Conservation (phyloP, 176 grass and related monocot species). For the Calamus simplicifolius region DNA sequence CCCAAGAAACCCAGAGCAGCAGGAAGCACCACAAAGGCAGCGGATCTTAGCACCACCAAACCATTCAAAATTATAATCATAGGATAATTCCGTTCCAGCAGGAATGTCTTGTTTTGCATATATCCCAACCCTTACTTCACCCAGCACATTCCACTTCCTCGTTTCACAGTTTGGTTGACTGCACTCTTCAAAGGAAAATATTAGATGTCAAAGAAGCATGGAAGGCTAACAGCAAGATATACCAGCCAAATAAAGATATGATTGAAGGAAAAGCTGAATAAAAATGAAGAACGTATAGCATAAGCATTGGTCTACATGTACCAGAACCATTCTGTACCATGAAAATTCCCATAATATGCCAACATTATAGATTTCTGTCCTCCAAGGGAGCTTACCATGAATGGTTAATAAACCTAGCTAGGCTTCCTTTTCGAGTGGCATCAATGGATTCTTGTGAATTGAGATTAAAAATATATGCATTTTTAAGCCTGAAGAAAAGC, state of each 20-base stretch:
- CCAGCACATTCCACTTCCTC: slow-evolving; percentile 88
- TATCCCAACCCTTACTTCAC: slow-evolving; percentile 95
- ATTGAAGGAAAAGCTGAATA: too few species aligned
- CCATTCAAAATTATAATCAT: slow-evolving; percentile 99
- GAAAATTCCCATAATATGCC: too few species aligned
- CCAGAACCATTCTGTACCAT: too few species aligned
- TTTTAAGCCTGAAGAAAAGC: slow-evolving; percentile 50
- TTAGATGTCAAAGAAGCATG: slow-evolving; percentile 17
- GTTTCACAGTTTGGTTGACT: slow-evolving; percentile 95
- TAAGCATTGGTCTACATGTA: too few species aligned
- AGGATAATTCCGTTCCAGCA: slow-evolving; percentile 63
- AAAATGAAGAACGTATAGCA: too few species aligned
- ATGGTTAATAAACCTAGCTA: slow-evolving; percentile 94
- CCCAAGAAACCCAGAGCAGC: slow-evolving; percentile 93
- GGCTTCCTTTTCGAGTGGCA: slow-evolving; percentile 90
- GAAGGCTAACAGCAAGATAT: slow-evolving; percentile 9
- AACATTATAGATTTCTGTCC: neutral
- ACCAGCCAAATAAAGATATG: neutral
- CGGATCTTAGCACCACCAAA: slow-evolving; percentile 79
- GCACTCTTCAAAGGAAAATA: slow-evolving; percentile 26
- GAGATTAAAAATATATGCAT: slow-evolving; percentile 93
- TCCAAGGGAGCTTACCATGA: slow-evolving; percentile 53
- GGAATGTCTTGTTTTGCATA: slow-evolving; percentile 92
- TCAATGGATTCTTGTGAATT: slow-evolving; percentile 96
- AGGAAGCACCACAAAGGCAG: slow-evolving; percentile 82